These are phyloP conservation scores for Vitis rotundifolia DNA, from an alignment of 164 flowering plant genomes.

Conservation along the genomic window DNA sequence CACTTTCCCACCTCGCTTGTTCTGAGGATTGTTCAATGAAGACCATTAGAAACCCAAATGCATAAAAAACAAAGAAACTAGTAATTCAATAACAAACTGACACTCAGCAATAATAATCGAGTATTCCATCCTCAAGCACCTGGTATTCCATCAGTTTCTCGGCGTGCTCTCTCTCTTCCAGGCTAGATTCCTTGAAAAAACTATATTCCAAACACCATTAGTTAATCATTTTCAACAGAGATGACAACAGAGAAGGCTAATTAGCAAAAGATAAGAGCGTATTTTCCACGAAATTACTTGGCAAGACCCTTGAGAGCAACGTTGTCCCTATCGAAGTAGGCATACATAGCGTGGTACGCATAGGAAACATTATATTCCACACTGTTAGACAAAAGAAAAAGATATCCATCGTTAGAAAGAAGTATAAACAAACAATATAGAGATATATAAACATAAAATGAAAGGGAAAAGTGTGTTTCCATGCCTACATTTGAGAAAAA, in stretches of 20 bases:
- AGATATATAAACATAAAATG: background rate
- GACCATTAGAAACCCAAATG: background rate
- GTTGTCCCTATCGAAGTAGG: constrained; percentile 96
- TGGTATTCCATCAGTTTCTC: constrained; percentile 95
- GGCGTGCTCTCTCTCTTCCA: constrained; percentile 87
- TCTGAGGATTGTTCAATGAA: constrained; percentile 36
- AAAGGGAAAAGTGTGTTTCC: too few relatives aligned
- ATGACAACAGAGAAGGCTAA: background rate
- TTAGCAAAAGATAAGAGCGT: background rate
- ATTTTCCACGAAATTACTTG: constrained; percentile 45
- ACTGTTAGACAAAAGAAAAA: constrained; percentile 40
- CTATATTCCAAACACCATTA: constrained; percentile 28
- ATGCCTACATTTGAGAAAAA: too few relatives aligned
- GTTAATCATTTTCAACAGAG: background rate
- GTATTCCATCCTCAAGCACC: constrained; percentile 38
- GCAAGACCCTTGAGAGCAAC: constrained; percentile 92
- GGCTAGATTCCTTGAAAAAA: constrained; percentile 91
- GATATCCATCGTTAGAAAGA: background rate
- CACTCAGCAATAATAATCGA: background rate
- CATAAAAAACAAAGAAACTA: background rate
- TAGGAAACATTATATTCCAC: constrained; percentile 95
- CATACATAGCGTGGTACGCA: constrained; percentile 86
- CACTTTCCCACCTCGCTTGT: constrained; percentile 88
- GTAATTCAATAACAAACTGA: too few relatives aligned
- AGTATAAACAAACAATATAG: background rate